Conservation (phyloP, 768 basidiomycete genomes). For the Hydnum rufescens region DNA sequence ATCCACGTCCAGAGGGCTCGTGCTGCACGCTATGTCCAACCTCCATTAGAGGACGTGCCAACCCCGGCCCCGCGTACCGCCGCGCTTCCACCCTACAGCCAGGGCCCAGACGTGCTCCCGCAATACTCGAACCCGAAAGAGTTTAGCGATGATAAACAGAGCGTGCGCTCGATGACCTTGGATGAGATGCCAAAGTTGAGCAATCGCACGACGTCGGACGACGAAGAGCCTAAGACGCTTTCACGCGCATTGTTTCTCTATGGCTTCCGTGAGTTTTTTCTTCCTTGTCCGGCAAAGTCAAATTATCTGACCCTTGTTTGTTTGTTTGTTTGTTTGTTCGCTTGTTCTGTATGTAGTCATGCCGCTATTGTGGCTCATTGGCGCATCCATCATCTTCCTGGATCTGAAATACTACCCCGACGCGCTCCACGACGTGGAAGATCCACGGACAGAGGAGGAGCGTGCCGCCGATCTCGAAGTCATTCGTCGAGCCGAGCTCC, state of each 20-base stretch:
- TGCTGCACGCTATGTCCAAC: not conserved
- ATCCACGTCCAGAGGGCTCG: not conserved
- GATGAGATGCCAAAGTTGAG: not conserved
- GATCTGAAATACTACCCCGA: not conserved
- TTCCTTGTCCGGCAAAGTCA: too few species aligned
- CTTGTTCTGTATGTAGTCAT: constrained; percentile 4
- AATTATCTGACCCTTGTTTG: not conserved
- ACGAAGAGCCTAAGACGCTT: constrained; percentile 2
- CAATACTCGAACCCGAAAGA: not conserved
- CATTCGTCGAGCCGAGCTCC: constrained; percentile 7
- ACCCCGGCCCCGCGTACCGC: too few species aligned
- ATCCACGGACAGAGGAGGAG: constrained; percentile 4
- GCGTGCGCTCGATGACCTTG: not conserved
- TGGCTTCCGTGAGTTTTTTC: constrained; percentile 11
- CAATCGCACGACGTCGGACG: not conserved
- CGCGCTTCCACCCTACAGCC: not conserved
- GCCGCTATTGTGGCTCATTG: constrained; percentile 8
- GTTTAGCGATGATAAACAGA: not conserved
- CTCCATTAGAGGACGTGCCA: too few species aligned
- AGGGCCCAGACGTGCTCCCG: not conserved
- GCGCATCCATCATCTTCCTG: constrained; percentile 5
- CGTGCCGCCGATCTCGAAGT: constrained; percentile 5
- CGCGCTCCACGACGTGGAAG: constrained; percentile 5
- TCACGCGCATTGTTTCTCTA: constrained; percentile 5
- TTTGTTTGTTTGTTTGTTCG: not conserved